These are phyloP conservation scores for Phialophora expanda DNA, from an alignment of 2,329 filamentous ascomycete genomes.

Conservation along the genomic window DNA sequence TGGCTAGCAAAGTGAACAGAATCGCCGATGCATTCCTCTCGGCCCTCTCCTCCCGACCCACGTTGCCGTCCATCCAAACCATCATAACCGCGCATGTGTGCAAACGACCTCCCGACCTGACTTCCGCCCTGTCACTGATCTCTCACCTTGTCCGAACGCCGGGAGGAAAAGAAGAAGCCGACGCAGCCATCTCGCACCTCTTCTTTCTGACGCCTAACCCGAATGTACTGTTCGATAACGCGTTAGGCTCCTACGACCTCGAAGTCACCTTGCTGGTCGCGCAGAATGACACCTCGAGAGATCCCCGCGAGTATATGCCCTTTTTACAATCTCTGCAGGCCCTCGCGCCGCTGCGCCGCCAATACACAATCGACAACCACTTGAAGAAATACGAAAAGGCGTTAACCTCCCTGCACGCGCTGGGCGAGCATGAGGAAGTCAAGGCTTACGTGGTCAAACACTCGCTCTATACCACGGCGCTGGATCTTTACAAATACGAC, in stretches of 20 bases:
- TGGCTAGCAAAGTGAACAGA: constrained; percentile 73
- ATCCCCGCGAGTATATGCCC: constrained; percentile 92
- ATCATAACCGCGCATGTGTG: constrained; percentile 93
- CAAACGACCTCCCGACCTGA: constrained; percentile 87
- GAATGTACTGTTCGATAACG: constrained; percentile 87
- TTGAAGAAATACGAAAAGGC: constrained; percentile 79
- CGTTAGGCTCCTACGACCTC: constrained; percentile 87
- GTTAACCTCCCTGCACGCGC: constrained; percentile 72
- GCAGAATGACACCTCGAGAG: constrained; percentile 86
- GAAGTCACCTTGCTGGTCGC: constrained; percentile 88
- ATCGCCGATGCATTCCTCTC: constrained; percentile 85
- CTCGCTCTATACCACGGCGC: constrained; percentile 74
- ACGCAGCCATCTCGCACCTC: constrained; percentile 92
- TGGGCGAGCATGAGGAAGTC: constrained; percentile 78
- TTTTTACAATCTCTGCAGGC: constrained; percentile 88
- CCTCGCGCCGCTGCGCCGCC: constrained; percentile 70
- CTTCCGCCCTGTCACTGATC: constrained; percentile 80
- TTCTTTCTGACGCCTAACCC: constrained; percentile 90
- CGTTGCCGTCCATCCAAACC: constrained; percentile 76
- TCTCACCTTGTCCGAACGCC: constrained; percentile 64
- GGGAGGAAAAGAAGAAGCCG: constrained; percentile 66
- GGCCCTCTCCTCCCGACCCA: constrained; percentile 66
- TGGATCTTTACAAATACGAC: constrained; percentile 85
- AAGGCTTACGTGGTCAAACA: constrained; percentile 79
- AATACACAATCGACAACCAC: constrained; percentile 88